Conservation (phyloP, 1,284 basidiomycete species). For the Cystobasidium pallidum region DNA sequence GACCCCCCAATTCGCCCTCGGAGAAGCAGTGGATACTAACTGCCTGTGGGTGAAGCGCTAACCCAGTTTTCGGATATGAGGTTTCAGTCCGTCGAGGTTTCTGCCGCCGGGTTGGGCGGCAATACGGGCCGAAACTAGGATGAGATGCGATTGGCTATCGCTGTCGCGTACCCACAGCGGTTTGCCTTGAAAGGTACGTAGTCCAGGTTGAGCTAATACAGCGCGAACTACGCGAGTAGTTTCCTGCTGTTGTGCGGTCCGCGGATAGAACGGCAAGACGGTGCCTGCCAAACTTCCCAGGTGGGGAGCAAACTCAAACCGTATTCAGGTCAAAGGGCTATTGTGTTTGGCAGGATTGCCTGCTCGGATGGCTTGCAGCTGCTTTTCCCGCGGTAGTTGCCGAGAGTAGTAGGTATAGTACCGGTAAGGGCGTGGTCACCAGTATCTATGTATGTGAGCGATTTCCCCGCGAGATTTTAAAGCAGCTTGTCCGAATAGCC, state of each 20-base stretch:
- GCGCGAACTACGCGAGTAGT: not conserved
- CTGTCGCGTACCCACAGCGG: not conserved
- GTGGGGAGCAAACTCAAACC: not conserved
- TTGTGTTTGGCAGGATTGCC: not conserved
- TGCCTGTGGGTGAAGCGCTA: too few species aligned
- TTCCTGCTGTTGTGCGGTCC: not conserved
- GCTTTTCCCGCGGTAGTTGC: too few species aligned
- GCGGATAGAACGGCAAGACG: not conserved
- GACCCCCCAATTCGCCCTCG: too few species aligned
- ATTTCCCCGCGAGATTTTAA: not conserved
- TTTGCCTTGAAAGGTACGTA: not conserved
- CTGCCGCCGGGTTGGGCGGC: too few species aligned
- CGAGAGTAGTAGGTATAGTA: too few species aligned
- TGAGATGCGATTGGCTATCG: too few species aligned
- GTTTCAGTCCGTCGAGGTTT: too few species aligned
- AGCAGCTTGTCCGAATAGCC: not conserved
- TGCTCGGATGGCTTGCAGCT: not conserved
- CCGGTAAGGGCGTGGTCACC: too few species aligned
- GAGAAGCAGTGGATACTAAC: too few species aligned
- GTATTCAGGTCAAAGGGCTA: not conserved
- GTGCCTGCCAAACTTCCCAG: constrained; percentile 2
- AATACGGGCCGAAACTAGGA: too few species aligned
- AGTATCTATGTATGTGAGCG: not conserved
- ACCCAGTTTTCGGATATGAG: too few species aligned
- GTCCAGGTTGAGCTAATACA: not conserved